phyloP scores from a whole-genome alignment of 73 alveolate species.

The Tetrahymena thermophila region DNA sequence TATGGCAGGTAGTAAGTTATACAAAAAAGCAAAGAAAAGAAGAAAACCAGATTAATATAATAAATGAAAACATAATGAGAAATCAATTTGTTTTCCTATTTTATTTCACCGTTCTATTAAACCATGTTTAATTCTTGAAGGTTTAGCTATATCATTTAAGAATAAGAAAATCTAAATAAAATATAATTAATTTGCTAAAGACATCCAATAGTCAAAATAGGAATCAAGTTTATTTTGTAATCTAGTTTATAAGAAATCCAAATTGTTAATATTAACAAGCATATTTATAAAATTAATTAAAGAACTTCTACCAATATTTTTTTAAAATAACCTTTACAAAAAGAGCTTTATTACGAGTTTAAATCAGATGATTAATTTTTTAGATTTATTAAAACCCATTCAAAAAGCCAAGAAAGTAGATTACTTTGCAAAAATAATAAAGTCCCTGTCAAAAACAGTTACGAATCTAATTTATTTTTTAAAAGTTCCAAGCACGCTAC shows the following conservation, averaged over 20 bases:
- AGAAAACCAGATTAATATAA: not conserved
- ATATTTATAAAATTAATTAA: not conserved
- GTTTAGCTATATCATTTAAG: not conserved
- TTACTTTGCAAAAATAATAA: not conserved
- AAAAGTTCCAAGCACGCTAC: not conserved
- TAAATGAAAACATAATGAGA: not conserved
- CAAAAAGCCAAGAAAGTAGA: not conserved
- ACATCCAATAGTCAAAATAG: not conserved
- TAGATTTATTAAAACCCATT: not conserved
- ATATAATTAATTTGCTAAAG: not conserved
- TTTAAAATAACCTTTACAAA: not conserved
- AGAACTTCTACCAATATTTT: not conserved
- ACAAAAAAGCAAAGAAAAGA: not conserved
- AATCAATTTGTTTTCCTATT: not conserved
- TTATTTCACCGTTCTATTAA: not conserved
- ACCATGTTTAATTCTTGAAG: not conserved
- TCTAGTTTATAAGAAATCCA: not conserved
- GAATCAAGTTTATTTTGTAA: not conserved
- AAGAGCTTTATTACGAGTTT: not conserved
- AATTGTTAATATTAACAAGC: not conserved
- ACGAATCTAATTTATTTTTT: not conserved
- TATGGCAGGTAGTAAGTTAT: not conserved
- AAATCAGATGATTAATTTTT: not conserved
- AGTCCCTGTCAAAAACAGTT: not conserved
- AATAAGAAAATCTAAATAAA: not conserved